These are phyloP conservation scores for Xylaria sp. DNA, from an alignment of 2,329 filamentous ascomycete genomes.

Conservation along the genomic window DNA sequence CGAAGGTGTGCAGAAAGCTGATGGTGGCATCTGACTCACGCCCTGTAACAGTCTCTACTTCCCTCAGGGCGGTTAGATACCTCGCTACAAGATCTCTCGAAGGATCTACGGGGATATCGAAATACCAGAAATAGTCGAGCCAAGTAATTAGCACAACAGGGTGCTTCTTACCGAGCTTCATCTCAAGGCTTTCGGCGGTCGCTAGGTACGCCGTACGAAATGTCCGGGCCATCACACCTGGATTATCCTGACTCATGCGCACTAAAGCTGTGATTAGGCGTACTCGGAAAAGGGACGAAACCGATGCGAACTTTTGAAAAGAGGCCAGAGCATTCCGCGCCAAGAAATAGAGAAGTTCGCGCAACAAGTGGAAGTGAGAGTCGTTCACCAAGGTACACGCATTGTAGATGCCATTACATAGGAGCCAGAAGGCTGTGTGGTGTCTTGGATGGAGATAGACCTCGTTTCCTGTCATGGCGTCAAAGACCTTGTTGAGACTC, in stretches of 20 bases:
- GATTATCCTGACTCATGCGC: conserved; percentile 6
- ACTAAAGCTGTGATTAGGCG: background rate
- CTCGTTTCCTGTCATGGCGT: conserved; percentile 8
- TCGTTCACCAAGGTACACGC: conserved; percentile 11
- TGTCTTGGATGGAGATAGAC: conserved; percentile 9
- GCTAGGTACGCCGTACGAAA: conserved; percentile 8
- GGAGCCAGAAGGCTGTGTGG: conserved; percentile 11
- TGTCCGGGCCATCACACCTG: conserved; percentile 6
- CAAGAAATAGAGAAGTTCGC: conserved; percentile 13
- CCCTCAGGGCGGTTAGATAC: background rate
- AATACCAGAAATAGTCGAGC: conserved; percentile 22
- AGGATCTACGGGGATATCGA: conserved; percentile 7
- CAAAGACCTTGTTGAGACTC: conserved; percentile 9
- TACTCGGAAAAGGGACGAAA: background rate
- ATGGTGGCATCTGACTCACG: conserved; percentile 8
- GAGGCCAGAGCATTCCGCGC: conserved; percentile 4
- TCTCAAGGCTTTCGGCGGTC: conserved; percentile 8
- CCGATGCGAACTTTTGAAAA: background rate
- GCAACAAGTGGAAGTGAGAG: conserved; percentile 3
- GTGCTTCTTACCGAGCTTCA: conserved; percentile 8
- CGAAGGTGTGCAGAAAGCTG: conserved; percentile 3
- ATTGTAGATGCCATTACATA: conserved; percentile 15
- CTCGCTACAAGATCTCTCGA: background rate
- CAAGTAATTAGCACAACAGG: conserved; percentile 9
- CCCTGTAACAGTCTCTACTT: background rate